phyloP scores from a whole-genome alignment of 2,329 filamentous ascomycete species.

The Penicillium sp. region DNA sequence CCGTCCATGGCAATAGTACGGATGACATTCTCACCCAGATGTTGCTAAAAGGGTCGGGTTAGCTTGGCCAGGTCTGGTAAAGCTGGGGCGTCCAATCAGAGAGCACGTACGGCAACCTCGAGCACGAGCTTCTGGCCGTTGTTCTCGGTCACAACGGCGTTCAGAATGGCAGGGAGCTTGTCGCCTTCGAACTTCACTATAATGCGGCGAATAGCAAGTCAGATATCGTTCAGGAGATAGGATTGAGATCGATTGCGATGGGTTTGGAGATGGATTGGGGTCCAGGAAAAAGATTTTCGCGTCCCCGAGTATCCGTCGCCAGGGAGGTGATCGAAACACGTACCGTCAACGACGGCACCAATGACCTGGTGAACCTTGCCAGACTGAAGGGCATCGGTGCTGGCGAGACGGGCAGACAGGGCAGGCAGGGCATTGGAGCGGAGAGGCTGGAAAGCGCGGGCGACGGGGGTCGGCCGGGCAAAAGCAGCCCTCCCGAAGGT shows the following conservation, averaged over 20 bases:
- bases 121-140: constrained; percentile 91
- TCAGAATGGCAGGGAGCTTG: constrained; percentile 94
- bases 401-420: constrained; percentile 61
- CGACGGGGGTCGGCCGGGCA: constrained; percentile 55
- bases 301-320: constrained; percentile 19
- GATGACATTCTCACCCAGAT: constrained; percentile 98
- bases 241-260: constrained; percentile 31
- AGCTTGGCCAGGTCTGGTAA: constrained; percentile 20
- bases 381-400: constrained; percentile 55
- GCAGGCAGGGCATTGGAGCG: constrained; percentile 59
- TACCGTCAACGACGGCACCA: constrained; percentile 98
- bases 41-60: constrained; percentile 66
- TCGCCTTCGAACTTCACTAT: constrained; percentile 95
- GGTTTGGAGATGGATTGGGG: constrained; percentile 37
- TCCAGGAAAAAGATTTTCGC: constrained; percentile 46
- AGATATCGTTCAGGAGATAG: constrained; percentile 26
- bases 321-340: constrained; percentile 42
- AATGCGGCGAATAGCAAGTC: constrained; percentile 29
- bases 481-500: constrained; percentile 61
- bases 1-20: constrained; percentile 99
- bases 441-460: constrained; percentile 57
- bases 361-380: constrained; percentile 80
- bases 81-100: constrained; percentile 20
- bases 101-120: constrained; percentile 81
- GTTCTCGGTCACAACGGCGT: constrained; percentile 90